Evolutionary conservation across 768 basidiomycete species (phyloP).

Genomic region (Sporobolomyces phaffii): DNA sequence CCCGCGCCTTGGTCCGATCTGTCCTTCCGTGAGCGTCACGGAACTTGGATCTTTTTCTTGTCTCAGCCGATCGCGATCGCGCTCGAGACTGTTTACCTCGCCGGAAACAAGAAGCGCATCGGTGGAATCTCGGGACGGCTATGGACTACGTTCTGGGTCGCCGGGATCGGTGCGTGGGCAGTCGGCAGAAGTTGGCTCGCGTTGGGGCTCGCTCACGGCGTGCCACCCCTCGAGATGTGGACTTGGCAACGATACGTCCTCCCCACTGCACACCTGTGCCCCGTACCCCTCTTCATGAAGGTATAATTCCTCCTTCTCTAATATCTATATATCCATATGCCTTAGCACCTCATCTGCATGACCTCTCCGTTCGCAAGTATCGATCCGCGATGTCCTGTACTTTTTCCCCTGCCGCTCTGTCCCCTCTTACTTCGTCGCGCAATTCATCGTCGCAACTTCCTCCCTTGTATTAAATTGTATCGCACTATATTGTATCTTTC

Average conservation of each 20-base stretch:
- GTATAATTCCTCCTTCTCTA: too few species aligned
- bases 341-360: too few species aligned
- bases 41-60: slow-evolving; percentile 36
- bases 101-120: background rate
- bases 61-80: slow-evolving; percentile 14
- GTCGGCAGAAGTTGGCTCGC: slow-evolving; percentile 30
- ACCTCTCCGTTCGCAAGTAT: too few species aligned
- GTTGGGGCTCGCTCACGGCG: slow-evolving; percentile 22
- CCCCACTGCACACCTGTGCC: background rate
- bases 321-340: too few species aligned
- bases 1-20: slow-evolving; percentile 1
- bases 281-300: slow-evolving; percentile 18
- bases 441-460: too few species aligned
- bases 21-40: slow-evolving; percentile 16
- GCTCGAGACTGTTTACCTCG: slow-evolving; percentile 2
- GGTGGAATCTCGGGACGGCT: background rate
- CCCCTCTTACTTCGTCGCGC: too few species aligned
- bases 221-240: slow-evolving; percentile 19
- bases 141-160: slow-evolving; percentile 21
- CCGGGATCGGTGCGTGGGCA: slow-evolving; percentile 1
- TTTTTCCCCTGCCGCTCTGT: too few species aligned
- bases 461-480: too few species aligned
- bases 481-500: too few species aligned
- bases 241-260: slow-evolving; percentile 19
- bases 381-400: too few species aligned